Base-by-base conservation (phyloP, 1,139 yeast species). In the Yamadazyma sp. region DNA sequence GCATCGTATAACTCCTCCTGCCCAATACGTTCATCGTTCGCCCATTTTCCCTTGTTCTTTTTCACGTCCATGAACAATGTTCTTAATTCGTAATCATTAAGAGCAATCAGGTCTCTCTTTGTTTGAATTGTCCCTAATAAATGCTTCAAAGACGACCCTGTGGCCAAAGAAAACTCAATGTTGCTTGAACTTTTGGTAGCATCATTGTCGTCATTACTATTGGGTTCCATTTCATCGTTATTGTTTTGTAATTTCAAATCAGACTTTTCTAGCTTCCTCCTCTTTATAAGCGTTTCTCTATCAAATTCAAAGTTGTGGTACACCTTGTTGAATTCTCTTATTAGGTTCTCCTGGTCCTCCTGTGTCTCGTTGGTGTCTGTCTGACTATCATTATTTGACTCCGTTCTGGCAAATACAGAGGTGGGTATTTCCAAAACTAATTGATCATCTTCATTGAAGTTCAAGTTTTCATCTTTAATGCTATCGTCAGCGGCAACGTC, bases 1-100 rank as follows among this genome's bases (percentile, higher is more conserved):
- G 97, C 96, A 51, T 94, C 98, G 54, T 92, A 94, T 13, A 94
- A 71, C 57, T 94, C 99, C 57, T 94, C 99, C 60, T 94, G 99
- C 3, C 98, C 98, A 29, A 92, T 82, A 45, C 87, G 75, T 43
- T 90, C 96, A 56, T 92, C 97, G 44, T 87, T 87, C 18, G 84
- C 96, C 99, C 98, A 94, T 61, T 94, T 92, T 0, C 97, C 95
- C 48, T 97, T 72, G 56, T 90, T 90, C 52, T 90, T 92, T 35
- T 97, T 76, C 10, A 92, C 97, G 56, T 92, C 98, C 74, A 88
- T 80, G 38, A 92, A 83, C 44, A 92, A 72, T 38, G 84, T 85
- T 42, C 95, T 78, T 43, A 92, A 74, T 54, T 94, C 98, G 40
- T 78, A 72, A 56, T 90, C 97, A n/a, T 88, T 81, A 32, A 94